Evolutionary conservation across 306 rosid species (phyloP).

Genomic region (cucumber (Cucumis sativus)): DNA sequence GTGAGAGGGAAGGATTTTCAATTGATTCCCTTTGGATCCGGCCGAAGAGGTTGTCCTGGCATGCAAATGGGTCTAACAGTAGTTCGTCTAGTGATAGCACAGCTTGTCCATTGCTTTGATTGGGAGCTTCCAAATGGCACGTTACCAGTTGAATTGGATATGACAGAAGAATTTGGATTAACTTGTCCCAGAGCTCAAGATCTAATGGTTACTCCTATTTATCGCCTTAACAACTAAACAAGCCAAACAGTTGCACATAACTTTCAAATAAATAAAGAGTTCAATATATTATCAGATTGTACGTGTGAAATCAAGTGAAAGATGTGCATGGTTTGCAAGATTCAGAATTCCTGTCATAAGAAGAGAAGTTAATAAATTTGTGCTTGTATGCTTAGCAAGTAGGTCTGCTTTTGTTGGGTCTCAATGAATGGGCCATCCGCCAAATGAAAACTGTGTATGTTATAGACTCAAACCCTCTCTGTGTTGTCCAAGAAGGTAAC

Average conservation of each 20-base stretch:
- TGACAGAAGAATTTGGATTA: slow-evolving; percentile 25
- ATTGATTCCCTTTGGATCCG: slow-evolving; percentile 27
- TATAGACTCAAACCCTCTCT: too few relatives aligned
- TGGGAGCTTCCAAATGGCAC: slow-evolving; percentile 22
- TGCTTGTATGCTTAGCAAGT: not conserved
- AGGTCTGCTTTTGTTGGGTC: not conserved
- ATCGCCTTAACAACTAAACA: slow-evolving; percentile 7
- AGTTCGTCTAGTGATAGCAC: slow-evolving; percentile 18
- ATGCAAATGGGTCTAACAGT: slow-evolving; percentile 13
- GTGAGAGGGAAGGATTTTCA: slow-evolving; percentile 19
- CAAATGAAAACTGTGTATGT: not conserved
- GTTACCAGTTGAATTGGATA: slow-evolving; percentile 20
- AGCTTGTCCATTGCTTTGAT: slow-evolving; percentile 29
- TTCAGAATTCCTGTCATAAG: not conserved
- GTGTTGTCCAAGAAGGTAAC: not conserved
- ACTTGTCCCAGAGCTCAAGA: slow-evolving; percentile 16
- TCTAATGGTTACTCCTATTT: slow-evolving; percentile 17
- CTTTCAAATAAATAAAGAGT: not conserved
- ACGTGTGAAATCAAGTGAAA: not conserved
- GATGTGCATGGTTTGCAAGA: not conserved
- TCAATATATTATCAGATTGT: not conserved
- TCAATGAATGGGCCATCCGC: not conserved
- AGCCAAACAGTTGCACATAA: not conserved
- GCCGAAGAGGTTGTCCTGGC: slow-evolving; percentile 28
- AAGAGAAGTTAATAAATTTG: not conserved